Conservation (phyloP, 2,329 filamentous ascomycete species). For the Amphichorda felina region DNA sequence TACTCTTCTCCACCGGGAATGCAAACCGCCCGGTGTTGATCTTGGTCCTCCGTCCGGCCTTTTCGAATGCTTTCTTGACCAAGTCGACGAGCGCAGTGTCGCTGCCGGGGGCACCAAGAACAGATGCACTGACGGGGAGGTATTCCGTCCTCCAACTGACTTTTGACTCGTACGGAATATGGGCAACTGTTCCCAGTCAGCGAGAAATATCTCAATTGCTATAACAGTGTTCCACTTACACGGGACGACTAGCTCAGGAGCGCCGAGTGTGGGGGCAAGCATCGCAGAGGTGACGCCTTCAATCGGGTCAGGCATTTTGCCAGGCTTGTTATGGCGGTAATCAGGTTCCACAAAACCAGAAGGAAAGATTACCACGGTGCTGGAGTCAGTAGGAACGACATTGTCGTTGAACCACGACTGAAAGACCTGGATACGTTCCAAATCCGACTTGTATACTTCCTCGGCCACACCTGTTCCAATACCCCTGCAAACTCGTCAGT, state of each 20-base stretch:
- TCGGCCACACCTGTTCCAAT: constrained; percentile 11
- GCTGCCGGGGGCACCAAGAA: constrained; percentile 14
- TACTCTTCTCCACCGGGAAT: not conserved
- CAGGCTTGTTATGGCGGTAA: not conserved
- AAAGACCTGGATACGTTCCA: constrained; percentile 14
- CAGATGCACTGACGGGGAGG: constrained; percentile 15
- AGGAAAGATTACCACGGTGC: constrained; percentile 16
- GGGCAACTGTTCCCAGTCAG: constrained; percentile 11
- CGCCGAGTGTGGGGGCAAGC: constrained; percentile 15
- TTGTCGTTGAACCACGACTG: constrained; percentile 17
- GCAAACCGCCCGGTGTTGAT: not conserved
- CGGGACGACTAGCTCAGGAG: constrained; percentile 19
- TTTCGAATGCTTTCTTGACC: constrained; percentile 14
- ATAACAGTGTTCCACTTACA: constrained; percentile 13
- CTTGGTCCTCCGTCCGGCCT: constrained; percentile 6
- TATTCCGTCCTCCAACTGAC: constrained; percentile 16
- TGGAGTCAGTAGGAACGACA: constrained; percentile 10
- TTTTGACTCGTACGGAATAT: constrained; percentile 16
- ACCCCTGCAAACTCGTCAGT: constrained; percentile 8
- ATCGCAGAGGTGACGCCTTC: constrained; percentile 13
- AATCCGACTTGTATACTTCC: constrained; percentile 10
- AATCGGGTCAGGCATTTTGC: not conserved
- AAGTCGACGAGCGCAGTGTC: constrained; percentile 14
- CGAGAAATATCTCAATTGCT: not conserved
- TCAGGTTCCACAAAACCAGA: constrained; percentile 6